Conservation (phyloP, 108 stramenopile species). For the Cyclotella atomus region DNA sequence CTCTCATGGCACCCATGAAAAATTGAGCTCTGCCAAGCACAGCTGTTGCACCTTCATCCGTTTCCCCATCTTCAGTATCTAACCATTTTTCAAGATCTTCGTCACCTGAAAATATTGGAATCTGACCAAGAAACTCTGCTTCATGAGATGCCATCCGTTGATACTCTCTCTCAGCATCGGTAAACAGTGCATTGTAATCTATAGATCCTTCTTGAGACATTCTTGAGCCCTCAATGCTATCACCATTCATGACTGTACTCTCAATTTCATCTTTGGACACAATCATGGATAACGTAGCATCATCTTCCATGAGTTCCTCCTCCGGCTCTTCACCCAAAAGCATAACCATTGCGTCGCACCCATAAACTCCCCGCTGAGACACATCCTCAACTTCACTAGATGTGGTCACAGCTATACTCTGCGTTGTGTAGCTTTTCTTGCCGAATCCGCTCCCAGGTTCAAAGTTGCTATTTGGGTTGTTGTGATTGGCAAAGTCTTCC, state of each 20-base stretch:
- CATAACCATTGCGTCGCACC: slow-evolving; percentile 82
- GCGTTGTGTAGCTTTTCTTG: background rate
- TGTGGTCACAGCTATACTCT: slow-evolving; percentile 21
- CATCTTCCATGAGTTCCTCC: slow-evolving; percentile 44
- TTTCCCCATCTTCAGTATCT: slow-evolving; percentile 57
- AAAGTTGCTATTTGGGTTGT: background rate
- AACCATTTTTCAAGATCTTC: slow-evolving; percentile 63
- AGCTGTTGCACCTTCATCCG: slow-evolving; percentile 76
- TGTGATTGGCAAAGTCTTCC: background rate
- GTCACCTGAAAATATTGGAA: slow-evolving; percentile 6
- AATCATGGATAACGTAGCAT: slow-evolving; percentile 37
- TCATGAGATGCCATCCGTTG: slow-evolving; percentile 45
- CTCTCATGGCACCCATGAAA: slow-evolving; percentile 77
- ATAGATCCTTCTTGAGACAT: slow-evolving; percentile 4
- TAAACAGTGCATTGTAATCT: slow-evolving; percentile 36
- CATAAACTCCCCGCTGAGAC: slow-evolving; percentile 48
- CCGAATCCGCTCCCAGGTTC: slow-evolving; percentile 17
- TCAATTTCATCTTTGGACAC: slow-evolving; percentile 31
- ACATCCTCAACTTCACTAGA: slow-evolving; percentile 57
- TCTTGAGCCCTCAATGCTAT: slow-evolving; percentile 26
- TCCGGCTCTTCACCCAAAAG: slow-evolving; percentile 69
- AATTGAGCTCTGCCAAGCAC: slow-evolving; percentile 81
- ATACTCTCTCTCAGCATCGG: slow-evolving; percentile 49
- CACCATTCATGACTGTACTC: slow-evolving; percentile 25
- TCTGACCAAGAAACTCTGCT: slow-evolving; percentile 22